Evolutionary conservation across 495 filamentous ascomycete species (phyloP).

Genomic region (Aspergillus olivimuriae): DNA sequence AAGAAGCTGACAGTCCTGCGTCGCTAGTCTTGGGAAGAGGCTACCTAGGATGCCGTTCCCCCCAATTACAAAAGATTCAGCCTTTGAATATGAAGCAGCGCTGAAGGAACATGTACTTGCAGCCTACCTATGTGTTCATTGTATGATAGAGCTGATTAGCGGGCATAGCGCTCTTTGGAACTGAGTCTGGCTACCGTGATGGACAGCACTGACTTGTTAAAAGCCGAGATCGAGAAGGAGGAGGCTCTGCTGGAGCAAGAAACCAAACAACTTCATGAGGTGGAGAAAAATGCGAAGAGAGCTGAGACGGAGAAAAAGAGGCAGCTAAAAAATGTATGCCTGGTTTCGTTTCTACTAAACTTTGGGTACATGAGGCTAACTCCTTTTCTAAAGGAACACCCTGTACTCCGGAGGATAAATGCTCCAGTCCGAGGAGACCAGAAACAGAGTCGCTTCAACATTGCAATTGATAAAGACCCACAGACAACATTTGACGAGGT

Average conservation of each 20-base stretch:
- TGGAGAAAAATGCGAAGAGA: conserved; percentile 49
- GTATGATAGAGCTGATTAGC: conserved; percentile 13
- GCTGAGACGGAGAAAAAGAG: conserved; percentile 40
- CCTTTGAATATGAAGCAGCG: conserved; percentile 56
- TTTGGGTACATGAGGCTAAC: neutral
- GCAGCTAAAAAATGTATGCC: conserved; percentile 40
- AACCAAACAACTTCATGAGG: conserved; percentile 37
- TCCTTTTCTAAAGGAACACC: conserved; percentile 34
- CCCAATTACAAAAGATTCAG: conserved; percentile 45
- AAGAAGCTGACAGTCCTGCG: too few relatives aligned
- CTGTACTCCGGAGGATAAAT: conserved; percentile 33
- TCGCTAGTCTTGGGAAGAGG: conserved; percentile 42
- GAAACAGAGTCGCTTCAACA: conserved; percentile 19
- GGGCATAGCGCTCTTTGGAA: conserved; percentile 41
- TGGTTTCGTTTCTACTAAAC: conserved; percentile 7
- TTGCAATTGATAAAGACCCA: conserved; percentile 19
- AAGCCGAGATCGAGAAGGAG: conserved; percentile 49
- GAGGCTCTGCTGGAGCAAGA: conserved; percentile 46
- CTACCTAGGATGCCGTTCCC: conserved; percentile 57
- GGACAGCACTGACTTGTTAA: conserved; percentile 49
- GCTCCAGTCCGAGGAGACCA: conserved; percentile 12
- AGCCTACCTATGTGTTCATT: neutral
- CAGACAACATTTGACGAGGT: conserved; percentile 27
- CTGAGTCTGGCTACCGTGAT: conserved; percentile 43
- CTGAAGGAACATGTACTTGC: conserved; percentile 47